phyloP scores from a whole-genome alignment of 331 rosid genomes.

The Quercus tomentella region DNA sequence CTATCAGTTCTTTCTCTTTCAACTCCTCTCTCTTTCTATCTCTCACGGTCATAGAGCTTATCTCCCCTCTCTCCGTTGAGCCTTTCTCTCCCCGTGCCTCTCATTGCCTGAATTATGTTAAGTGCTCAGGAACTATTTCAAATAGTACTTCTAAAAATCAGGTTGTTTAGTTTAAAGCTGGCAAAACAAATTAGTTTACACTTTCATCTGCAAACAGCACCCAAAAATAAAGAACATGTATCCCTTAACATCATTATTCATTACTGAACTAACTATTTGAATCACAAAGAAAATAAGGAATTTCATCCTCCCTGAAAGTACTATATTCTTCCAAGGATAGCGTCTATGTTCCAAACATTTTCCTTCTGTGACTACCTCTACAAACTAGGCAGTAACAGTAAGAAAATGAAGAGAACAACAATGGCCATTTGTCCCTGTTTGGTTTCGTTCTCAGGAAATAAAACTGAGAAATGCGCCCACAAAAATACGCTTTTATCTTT shows the following conservation, averaged over 20 bases:
- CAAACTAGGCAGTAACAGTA: too few relatives aligned
- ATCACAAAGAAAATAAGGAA: neutral
- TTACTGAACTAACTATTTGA: neutral
- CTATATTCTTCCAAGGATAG: neutral
- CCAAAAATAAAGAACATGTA: neutral
- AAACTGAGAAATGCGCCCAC: neutral
- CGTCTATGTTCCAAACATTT: neutral
- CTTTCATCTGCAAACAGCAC: neutral
- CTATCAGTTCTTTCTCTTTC: too few relatives aligned
- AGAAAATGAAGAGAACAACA: neutral
- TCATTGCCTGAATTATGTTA: neutral
- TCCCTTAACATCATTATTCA: neutral
- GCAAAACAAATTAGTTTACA: neutral
- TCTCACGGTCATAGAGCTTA: too few relatives aligned
- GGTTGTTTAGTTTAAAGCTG: neutral
- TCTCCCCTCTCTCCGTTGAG: too few relatives aligned
- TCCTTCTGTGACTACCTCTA: neutral
- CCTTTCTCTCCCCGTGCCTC: too few relatives aligned
- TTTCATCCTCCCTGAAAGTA: neutral
- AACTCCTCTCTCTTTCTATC: too few relatives aligned
- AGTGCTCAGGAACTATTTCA: neutral
- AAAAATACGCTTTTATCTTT: neutral
- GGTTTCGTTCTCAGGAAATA: neutral
- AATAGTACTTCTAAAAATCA: neutral
- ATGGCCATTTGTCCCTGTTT: neutral